These are phyloP conservation scores for Hydnomerulius pinastri DNA, from an alignment of 768 basidiomycete species.

Conservation along the genomic window DNA sequence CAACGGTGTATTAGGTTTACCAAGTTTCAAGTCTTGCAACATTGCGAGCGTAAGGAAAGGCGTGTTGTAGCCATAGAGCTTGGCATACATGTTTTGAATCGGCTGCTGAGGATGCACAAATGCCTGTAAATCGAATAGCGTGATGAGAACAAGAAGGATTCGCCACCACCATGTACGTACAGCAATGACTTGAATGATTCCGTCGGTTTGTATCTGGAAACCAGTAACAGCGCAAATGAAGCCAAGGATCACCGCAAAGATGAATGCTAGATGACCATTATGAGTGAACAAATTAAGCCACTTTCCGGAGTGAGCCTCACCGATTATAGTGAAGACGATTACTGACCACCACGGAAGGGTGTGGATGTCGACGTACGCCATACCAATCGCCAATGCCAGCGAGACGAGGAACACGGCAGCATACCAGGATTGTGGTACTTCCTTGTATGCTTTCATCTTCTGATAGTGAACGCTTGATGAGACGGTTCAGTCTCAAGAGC, in stretches of 20 bases:
- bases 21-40: conserved; percentile 44
- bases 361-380: conserved; percentile 38
- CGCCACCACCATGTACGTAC: conserved; percentile 7
- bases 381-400: conserved; percentile 50
- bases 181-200: conserved; percentile 15
- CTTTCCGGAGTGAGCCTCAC: conserved; percentile 18
- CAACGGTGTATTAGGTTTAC: no score
- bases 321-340: conserved; percentile 45
- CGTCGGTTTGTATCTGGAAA: conserved; percentile 10
- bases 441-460: conserved; percentile 52
- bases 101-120: conserved; percentile 21
- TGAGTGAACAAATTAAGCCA: conserved; percentile 24
- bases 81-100: conserved; percentile 49
- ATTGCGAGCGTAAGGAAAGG: conserved; percentile 54
- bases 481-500: background rate
- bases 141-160: background rate
- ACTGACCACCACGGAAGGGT: conserved; percentile 58
- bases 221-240: conserved; percentile 31
- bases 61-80: conserved; percentile 53
- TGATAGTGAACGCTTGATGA: conserved; percentile 23
- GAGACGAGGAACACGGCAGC: conserved; percentile 44
- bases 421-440: conserved; percentile 59
- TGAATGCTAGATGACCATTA: conserved; percentile 13
- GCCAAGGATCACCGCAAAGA: conserved; percentile 42
- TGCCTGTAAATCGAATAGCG: conserved; percentile 27